Evolutionary conservation across 2,329 filamentous ascomycete genomes (phyloP).

Genomic region (Xylaria sp.): DNA sequence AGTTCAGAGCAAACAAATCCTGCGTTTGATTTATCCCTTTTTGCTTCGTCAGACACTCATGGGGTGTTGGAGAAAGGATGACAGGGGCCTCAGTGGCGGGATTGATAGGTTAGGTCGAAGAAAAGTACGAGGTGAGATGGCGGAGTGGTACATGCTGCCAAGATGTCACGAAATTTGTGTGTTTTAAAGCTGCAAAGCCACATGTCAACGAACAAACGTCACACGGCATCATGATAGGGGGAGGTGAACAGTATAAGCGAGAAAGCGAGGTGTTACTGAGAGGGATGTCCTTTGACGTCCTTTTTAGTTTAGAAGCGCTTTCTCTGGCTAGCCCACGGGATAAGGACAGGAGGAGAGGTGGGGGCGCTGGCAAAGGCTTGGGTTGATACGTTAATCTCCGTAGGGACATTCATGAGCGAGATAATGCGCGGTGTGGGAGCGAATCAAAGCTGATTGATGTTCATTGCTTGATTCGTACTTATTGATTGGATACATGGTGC

Average conservation of each 20-base stretch:
- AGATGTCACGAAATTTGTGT: slow-evolving; percentile 1
- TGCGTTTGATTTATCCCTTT: slow-evolving; percentile 13
- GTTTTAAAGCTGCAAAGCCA: background rate
- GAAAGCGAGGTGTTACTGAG: background rate
- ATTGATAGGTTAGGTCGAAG: slow-evolving; percentile 29
- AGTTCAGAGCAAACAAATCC: background rate
- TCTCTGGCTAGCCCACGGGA: background rate
- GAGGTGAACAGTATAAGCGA: background rate
- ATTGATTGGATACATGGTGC: too few relatives aligned
- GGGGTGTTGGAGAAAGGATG: slow-evolving; percentile 16
- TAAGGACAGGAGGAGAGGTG: slow-evolving; percentile 4
- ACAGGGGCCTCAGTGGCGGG: slow-evolving; percentile 8
- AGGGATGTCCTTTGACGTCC: slow-evolving; percentile 5
- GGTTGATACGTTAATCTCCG: slow-evolving; percentile 19
- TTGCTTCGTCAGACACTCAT: slow-evolving; percentile 27
- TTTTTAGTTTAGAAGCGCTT: background rate
- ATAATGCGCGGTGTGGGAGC: slow-evolving; percentile 7
- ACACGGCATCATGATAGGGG: slow-evolving; percentile 10
- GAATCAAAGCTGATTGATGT: slow-evolving; percentile 3
- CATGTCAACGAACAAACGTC: background rate
- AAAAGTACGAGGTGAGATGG: slow-evolving; percentile 20
- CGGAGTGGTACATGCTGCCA: too few relatives aligned
- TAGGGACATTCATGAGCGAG: slow-evolving; percentile 13
- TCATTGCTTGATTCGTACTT: background rate
- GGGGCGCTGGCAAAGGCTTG: slow-evolving; percentile 22